phyloP scores from a whole-genome alignment of 2,329 filamentous ascomycete genomes.

The Blastomyces silverae region DNA sequence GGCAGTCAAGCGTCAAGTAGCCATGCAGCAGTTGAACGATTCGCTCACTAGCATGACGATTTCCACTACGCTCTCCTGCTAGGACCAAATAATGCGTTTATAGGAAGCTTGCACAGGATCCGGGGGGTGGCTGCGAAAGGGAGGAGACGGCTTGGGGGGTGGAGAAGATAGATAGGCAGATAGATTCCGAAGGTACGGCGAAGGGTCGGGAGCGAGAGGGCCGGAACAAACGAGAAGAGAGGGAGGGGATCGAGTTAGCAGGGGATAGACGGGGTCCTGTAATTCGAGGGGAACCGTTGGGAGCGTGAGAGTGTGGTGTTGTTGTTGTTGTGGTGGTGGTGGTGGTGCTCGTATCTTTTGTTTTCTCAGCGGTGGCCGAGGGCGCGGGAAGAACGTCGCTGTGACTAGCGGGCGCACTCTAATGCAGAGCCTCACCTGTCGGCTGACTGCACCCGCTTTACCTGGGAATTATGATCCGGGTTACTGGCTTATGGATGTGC shows the following conservation, averaged over 20 bases:
- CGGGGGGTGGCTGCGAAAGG: not conserved
- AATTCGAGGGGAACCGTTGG: not conserved
- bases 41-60: slow-evolving; percentile 8
- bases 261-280: not conserved
- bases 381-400: not conserved
- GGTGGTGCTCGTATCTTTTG: not conserved
- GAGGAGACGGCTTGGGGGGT: not conserved
- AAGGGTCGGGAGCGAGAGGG: not conserved
- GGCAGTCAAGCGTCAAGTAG: slow-evolving; percentile 10
- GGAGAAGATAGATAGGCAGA: not conserved
- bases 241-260: not conserved
- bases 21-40: not conserved
- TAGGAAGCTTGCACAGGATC: not conserved
- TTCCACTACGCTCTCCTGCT: not conserved
- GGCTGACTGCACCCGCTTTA: slow-evolving; percentile 9
- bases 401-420: slow-evolving; percentile 12
- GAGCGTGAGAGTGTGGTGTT: not conserved
- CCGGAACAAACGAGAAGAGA: not conserved
- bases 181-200: not conserved
- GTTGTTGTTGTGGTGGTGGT: not conserved
- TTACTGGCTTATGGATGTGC: not conserved
- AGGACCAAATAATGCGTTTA: not conserved
- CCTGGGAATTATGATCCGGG: not conserved
- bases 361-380: not conserved
- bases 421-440: slow-evolving; percentile 16